These are phyloP conservation scores for Catunica adiposa DNA, from an alignment of 2,329 filamentous ascomycete species.

Conservation along the genomic window DNA sequence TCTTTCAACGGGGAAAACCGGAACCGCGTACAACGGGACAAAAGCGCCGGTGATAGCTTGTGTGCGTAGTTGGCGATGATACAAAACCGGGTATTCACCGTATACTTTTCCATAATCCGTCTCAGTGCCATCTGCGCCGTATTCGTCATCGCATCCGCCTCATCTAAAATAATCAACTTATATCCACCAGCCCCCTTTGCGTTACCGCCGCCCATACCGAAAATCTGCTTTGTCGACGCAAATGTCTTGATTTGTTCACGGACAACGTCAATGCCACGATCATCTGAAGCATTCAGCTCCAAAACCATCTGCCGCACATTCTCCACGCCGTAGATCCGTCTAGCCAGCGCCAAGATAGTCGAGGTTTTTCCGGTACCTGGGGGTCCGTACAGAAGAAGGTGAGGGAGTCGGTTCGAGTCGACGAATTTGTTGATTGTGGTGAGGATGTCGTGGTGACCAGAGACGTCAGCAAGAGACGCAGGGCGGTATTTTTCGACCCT, in stretches of 20 bases:
- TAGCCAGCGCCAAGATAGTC: constrained; percentile 80
- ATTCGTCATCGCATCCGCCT: constrained; percentile 99
- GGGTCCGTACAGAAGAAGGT: constrained; percentile 90
- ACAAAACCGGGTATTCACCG: constrained; percentile 91
- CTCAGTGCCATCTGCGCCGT: constrained; percentile 95
- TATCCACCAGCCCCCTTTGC: constrained; percentile 44
- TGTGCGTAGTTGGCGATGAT: constrained; percentile 99
- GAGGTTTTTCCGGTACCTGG: constrained; percentile 97
- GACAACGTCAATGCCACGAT: constrained; percentile 94
- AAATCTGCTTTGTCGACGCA: constrained; percentile 94
- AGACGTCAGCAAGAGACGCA: constrained; percentile 75
- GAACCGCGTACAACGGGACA: constrained; percentile 89
- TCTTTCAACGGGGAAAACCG: constrained; percentile 89
- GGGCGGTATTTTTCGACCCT: constrained; percentile 98
- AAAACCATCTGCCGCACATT: constrained; percentile 98
- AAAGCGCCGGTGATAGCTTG: constrained; percentile 81
- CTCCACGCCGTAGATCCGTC: constrained; percentile 76
- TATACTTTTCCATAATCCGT: constrained; percentile 98
- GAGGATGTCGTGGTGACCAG: constrained; percentile 91
- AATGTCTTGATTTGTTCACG: constrained; percentile 99
- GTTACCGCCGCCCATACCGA: constrained; percentile 46
- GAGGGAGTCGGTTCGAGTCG: constrained; percentile 81
- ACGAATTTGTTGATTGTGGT: constrained; percentile 97
- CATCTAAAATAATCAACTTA: constrained; percentile 94
- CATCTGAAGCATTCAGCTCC: constrained; percentile 92